Percentiles rank a stretch among this genome's conserved stretches.
Conservation (phyloP, 1,284 basidiomycete species). For the Sphaerobolus stellatus region DNA sequence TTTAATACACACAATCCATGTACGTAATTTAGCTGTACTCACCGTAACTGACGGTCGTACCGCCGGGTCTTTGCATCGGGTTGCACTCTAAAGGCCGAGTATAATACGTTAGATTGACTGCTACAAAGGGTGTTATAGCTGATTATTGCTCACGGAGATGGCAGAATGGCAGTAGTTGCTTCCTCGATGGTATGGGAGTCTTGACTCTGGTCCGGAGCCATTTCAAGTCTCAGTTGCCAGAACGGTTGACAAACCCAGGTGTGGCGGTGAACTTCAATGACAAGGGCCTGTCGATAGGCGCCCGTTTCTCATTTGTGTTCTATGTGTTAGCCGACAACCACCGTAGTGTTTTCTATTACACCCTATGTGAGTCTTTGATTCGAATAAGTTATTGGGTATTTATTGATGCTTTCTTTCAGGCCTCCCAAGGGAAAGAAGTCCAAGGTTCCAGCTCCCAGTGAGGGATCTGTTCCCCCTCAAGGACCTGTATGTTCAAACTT, state of each 20-base stretch:
- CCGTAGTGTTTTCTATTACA: neutral
- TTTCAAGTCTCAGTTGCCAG: neutral
- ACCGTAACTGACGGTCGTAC: conserved; percentile 92
- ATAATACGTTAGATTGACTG: too few species aligned
- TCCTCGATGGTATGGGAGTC: conserved; percentile 53
- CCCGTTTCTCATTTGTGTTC: too few species aligned
- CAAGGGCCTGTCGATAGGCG: too few species aligned
- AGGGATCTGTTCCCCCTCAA: conserved; percentile 21
- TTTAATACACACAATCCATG: too few species aligned
- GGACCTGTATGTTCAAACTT: conserved; percentile 25
- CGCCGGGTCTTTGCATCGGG: conserved; percentile 86
- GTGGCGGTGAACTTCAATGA: too few species aligned
- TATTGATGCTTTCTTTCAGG: conserved; percentile 21
- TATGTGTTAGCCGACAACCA: neutral
- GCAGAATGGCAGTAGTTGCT: conserved; percentile 49
- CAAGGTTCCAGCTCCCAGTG: conserved; percentile 8
- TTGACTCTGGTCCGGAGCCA: conserved; percentile 12
- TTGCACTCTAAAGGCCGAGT: conserved; percentile 35
- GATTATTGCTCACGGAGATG: conserved; percentile 27
- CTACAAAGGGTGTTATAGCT: neutral
- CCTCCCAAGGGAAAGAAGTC: conserved; percentile 36
- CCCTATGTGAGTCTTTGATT: too few species aligned
- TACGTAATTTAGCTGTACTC: conserved; percentile 28
- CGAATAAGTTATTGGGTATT: too few species aligned
- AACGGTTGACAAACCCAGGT: too few species aligned